A percentile compares a stretch with the other conserved stretches of the same genome.
These are phyloP conservation scores for Calocera cornea DNA, from an alignment of 768 basidiomycete genomes.

Conservation along the genomic window DNA sequence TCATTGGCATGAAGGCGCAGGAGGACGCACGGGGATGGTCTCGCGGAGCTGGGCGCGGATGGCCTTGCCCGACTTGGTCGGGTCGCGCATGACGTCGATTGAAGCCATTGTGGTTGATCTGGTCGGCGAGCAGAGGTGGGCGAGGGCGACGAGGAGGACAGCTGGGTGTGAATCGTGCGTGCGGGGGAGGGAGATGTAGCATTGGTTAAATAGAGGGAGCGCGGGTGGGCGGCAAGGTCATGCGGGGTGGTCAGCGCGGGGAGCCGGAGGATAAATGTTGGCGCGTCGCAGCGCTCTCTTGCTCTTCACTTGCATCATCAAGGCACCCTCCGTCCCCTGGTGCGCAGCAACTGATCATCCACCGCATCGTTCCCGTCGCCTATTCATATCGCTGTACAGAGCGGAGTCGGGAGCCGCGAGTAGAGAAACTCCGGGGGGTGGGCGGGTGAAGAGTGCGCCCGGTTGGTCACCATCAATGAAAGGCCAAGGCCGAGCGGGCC, in stretches of 20 bases:
- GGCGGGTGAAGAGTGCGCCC: not conserved
- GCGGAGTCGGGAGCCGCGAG: not conserved
- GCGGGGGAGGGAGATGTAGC: not conserved
- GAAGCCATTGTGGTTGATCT: conserved; percentile 19
- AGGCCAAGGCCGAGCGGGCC: too few relatives aligned
- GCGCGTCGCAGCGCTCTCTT: not conserved
- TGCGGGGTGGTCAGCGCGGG: not conserved
- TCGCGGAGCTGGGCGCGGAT: conserved; percentile 27
- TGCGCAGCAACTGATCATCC: not conserved
- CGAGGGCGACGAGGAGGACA: not conserved
- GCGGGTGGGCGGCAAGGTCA: conserved; percentile 2
- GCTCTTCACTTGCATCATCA: too few relatives aligned
- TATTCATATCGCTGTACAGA: not conserved
- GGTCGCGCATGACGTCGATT: conserved; percentile 24
- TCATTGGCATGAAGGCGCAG: not conserved
- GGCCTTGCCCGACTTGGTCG: conserved; percentile 23
- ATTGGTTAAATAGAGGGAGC: not conserved
- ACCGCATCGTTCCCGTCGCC: not conserved
- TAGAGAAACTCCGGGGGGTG: not conserved
- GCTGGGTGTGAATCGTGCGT: not conserved
- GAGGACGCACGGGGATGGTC: conserved; percentile 18
- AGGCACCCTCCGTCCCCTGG: too few relatives aligned
- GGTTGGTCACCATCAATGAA: not conserved
- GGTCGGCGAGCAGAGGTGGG: not conserved
- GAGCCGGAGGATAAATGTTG: not conserved